A percentile compares a stretch with the other conserved stretches of the same genome.
These are phyloP conservation scores for Paraphaeosphaeria minitans DNA, from an alignment of 2,329 filamentous ascomycete genomes.

Conservation along the genomic window DNA sequence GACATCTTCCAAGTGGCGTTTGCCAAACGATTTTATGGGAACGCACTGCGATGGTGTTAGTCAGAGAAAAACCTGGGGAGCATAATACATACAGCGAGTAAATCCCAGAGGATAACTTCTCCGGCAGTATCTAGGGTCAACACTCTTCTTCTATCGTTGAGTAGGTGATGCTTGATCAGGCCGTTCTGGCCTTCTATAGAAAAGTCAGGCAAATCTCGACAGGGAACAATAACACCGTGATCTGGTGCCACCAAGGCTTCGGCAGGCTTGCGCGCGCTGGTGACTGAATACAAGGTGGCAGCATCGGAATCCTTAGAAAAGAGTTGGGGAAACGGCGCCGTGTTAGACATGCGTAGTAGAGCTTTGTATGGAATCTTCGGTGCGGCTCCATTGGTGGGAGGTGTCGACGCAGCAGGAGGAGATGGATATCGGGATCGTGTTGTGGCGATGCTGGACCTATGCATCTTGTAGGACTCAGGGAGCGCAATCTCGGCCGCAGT, in stretches of 20 bases:
- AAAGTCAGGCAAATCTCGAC: conserved; percentile 53
- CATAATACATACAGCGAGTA: conserved; percentile 69
- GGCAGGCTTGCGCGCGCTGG: conserved; percentile 61
- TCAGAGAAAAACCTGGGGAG: neutral
- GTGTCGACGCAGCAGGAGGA: conserved; percentile 38
- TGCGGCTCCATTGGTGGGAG: conserved; percentile 39
- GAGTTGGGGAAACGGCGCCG: conserved; percentile 71
- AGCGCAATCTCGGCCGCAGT: conserved; percentile 71
- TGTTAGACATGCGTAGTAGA: conserved; percentile 82
- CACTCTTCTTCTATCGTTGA: conserved; percentile 88
- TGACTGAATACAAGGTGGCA: conserved; percentile 56
- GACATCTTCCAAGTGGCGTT: conserved; percentile 91
- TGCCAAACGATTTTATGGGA: conserved; percentile 90
- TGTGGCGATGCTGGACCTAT: conserved; percentile 61
- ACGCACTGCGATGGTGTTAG: conserved; percentile 65
- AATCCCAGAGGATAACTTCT: conserved; percentile 93
- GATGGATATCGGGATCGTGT: conserved; percentile 50
- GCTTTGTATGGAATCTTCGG: conserved; percentile 76
- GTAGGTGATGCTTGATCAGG: conserved; percentile 86
- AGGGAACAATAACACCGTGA: conserved; percentile 40
- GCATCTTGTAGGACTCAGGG: conserved; percentile 54
- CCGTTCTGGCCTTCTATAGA: conserved; percentile 92
- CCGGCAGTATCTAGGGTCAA: conserved; percentile 93
- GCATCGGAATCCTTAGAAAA: conserved; percentile 62
- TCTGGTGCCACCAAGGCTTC: conserved; percentile 57